These are phyloP conservation scores for Yarrowia osloensis DNA, from an alignment of 805 yeast genomes.

Conservation along the genomic window DNA sequence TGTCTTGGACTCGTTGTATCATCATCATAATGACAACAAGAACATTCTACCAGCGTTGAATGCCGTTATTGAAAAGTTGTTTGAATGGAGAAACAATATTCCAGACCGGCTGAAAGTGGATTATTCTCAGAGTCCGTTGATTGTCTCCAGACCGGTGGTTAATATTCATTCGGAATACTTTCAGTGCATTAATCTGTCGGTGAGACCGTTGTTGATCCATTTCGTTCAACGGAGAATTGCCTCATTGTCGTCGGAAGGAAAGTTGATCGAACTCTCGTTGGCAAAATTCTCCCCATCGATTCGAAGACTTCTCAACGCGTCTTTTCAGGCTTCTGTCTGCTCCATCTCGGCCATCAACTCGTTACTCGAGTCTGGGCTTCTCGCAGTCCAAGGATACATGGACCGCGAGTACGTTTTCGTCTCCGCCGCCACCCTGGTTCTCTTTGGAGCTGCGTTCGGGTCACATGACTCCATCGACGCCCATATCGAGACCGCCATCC, in stretches of 20 bases:
- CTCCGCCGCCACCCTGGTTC: constrained; percentile 36
- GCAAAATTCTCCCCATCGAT: constrained; percentile 33
- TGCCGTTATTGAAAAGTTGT: constrained; percentile 33
- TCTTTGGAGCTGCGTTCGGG: constrained; percentile 36
- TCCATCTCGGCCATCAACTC: constrained; percentile 33
- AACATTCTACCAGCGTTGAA: constrained; percentile 33
- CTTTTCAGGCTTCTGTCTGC: constrained; percentile 37
- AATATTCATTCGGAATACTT: constrained; percentile 37
- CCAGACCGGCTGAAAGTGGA: constrained; percentile 32
- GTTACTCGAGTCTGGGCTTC: constrained; percentile 25
- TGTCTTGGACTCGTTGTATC: constrained; percentile 34
- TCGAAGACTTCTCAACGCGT: constrained; percentile 34
- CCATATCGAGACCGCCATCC: constrained; percentile 34
- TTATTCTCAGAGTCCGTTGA: constrained; percentile 27
- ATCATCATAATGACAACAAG: constrained; percentile 31
- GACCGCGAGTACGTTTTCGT: constrained; percentile 37
- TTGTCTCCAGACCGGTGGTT: constrained; percentile 33
- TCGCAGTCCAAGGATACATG: constrained; percentile 35
- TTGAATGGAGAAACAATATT: constrained; percentile 35
- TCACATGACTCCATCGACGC: constrained; percentile 32
- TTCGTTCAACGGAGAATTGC: constrained; percentile 36
- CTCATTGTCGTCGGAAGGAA: constrained; percentile 4
- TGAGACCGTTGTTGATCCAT: constrained; percentile 37
- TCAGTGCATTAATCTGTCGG: constrained; percentile 37
- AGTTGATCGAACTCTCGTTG: constrained; percentile 32